These are phyloP conservation scores for Agaricus subrufescens DNA, from an alignment of 768 basidiomycete genomes.

Conservation along the genomic window DNA sequence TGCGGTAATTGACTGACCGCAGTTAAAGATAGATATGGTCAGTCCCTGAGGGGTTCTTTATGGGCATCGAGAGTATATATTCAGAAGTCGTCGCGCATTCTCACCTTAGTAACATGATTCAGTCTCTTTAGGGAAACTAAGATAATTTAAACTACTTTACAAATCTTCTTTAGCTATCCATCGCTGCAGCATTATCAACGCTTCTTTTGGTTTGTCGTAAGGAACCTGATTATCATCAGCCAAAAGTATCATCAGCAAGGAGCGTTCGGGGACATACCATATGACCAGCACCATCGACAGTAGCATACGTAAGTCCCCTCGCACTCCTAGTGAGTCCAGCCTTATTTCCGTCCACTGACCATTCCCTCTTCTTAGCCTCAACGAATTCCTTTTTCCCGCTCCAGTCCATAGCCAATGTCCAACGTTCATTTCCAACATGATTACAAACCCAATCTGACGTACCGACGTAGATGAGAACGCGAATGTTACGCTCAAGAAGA, in stretches of 20 bases:
- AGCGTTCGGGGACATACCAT: slow-evolving; percentile 36
- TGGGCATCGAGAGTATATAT: too few species aligned
- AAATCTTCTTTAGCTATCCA: slow-evolving; percentile 31
- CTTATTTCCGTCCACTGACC: slow-evolving; percentile 50
- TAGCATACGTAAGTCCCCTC: slow-evolving; percentile 59
- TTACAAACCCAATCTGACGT: slow-evolving; percentile 74
- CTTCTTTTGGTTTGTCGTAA: background rate
- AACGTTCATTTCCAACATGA: slow-evolving; percentile 69
- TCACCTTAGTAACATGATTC: too few species aligned
- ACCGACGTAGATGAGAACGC: slow-evolving; percentile 67
- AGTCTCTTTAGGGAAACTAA: too few species aligned
- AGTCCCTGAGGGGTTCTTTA: too few species aligned
- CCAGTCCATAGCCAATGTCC: slow-evolving; percentile 72
- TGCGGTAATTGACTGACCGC: too few species aligned
- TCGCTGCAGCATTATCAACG: slow-evolving; percentile 38
- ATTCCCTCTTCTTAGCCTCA: slow-evolving; percentile 44
- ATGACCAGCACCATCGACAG: slow-evolving; percentile 65
- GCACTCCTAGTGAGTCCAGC: slow-evolving; percentile 32
- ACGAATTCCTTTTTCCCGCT: slow-evolving; percentile 46
- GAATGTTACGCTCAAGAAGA: slow-evolving; percentile 67
- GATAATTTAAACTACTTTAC: too few species aligned
- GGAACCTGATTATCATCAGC: background rate
- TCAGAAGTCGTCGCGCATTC: too few species aligned
- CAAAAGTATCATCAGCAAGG: background rate
- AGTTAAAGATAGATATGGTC: too few species aligned